Conservation (phyloP, 2,329 filamentous ascomycete genomes). For the Neophaeococcomyces aloes region DNA sequence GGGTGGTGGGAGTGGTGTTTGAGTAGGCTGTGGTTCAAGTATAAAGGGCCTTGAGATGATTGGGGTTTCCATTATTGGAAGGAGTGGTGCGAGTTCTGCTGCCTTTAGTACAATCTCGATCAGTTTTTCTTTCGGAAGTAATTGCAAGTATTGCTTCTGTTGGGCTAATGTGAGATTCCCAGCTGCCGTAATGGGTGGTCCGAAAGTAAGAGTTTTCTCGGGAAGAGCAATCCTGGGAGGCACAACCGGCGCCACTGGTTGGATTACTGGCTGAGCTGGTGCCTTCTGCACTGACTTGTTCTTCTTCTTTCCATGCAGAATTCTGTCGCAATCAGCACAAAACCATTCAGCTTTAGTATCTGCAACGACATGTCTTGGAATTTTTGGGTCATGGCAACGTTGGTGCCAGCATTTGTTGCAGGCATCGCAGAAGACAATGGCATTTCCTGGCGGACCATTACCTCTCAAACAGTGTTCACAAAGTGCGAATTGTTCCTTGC, state of each 20-base stretch:
- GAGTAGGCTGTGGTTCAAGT: not conserved
- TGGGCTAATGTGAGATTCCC: slow-evolving; percentile 13
- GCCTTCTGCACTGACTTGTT: slow-evolving; percentile 12
- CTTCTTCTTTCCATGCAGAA: slow-evolving; percentile 20
- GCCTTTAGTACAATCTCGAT: slow-evolving; percentile 20
- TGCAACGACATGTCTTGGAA: slow-evolving; percentile 57
- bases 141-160: slow-evolving; percentile 17
- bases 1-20: slow-evolving; percentile 10
- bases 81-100: slow-evolving; percentile 18
- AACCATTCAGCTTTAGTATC: slow-evolving; percentile 61
- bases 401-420: slow-evolving; percentile 75
- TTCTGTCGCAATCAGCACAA: slow-evolving; percentile 49
- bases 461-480: slow-evolving; percentile 65
- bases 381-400: slow-evolving; percentile 65
- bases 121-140: slow-evolving; percentile 18
- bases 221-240: not conserved
- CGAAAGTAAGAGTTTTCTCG: slow-evolving; percentile 5
- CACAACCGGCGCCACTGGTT: not conserved
- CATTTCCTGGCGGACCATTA: slow-evolving; percentile 60
- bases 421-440: slow-evolving; percentile 76
- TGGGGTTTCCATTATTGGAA: slow-evolving; percentile 19
- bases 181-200: slow-evolving; percentile 15
- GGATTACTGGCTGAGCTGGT: not conserved
- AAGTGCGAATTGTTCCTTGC: slow-evolving; percentile 36
- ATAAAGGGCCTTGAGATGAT: slow-evolving; percentile 5